Percentiles rank a stretch among this genome's conserved stretches.
Conservation (phyloP, 108 stramenopile species). For the Nitzschia inconspicua region DNA sequence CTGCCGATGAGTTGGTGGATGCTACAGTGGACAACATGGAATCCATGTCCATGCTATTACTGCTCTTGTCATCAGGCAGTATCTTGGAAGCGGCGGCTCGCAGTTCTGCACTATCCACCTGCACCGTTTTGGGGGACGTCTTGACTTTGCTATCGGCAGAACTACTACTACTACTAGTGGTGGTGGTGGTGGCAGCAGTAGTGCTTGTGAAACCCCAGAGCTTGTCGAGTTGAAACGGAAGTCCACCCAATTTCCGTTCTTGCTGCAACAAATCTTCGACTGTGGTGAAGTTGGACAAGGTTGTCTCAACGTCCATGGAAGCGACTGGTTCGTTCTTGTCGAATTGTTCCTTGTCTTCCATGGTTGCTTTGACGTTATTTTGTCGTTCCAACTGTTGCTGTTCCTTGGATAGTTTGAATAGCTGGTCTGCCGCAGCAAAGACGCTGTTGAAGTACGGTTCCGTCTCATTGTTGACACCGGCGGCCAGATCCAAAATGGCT, state of each 20-base stretch:
- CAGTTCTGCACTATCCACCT: no score
- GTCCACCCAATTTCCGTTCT: not conserved
- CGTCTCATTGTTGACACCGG: not conserved
- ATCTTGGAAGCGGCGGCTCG: no score
- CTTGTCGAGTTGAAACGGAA: not conserved
- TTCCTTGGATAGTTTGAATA: conserved; percentile 2
- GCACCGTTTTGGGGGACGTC: no score
- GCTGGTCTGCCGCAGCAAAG: conserved; percentile 6
- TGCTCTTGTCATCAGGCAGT: not conserved
- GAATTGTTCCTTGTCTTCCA: not conserved
- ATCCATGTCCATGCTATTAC: not conserved
- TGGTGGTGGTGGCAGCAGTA: not conserved
- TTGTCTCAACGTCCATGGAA: no score
- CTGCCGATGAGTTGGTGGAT: not conserved
- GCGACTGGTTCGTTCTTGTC: no score
- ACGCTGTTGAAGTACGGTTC: not conserved
- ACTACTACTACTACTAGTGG: not conserved
- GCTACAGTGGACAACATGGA: not conserved
- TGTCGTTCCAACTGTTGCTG: not conserved
- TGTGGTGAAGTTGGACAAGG: not conserved
- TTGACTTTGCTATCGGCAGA: no score
- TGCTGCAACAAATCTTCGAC: conserved; percentile 6
- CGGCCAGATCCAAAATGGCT: conserved; percentile 19
- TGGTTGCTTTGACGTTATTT: not conserved
- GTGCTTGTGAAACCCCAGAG: conserved; percentile 6